Conservation (phyloP, 805 yeast species). For the Jamesozyma piceae region DNA sequence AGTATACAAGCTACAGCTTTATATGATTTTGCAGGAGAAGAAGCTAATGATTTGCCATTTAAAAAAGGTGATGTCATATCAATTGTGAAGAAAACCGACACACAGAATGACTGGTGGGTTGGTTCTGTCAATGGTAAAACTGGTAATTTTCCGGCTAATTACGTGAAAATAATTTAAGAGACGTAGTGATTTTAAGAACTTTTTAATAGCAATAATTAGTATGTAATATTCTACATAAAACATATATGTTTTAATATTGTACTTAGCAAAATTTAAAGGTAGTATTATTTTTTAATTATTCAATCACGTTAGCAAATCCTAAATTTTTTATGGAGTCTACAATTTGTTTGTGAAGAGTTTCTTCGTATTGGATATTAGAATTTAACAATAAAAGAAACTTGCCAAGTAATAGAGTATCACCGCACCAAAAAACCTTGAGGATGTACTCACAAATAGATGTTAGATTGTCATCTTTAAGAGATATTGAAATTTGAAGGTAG, state of each 20-base stretch:
- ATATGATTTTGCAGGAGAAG: slow-evolving; percentile 83
- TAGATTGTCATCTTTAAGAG: slow-evolving; percentile 29
- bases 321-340: slow-evolving; percentile 20
- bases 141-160: slow-evolving; percentile 96
- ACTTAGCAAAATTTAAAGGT: background rate
- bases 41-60: slow-evolving; percentile 86
- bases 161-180: slow-evolving; percentile 38
- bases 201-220: background rate
- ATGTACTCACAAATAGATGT: slow-evolving; percentile 30
- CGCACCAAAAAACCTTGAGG: slow-evolving; percentile 30
- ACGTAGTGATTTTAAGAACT: background rate
- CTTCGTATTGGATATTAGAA: slow-evolving; percentile 18
- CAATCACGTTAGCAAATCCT: slow-evolving; percentile 13
- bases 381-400: slow-evolving; percentile 16
- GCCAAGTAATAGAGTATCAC: slow-evolving; percentile 20
- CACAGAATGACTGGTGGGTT: slow-evolving; percentile 98
- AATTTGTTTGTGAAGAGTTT: slow-evolving; percentile 21
- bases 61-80: slow-evolving; percentile 90
- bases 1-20: slow-evolving; percentile 60
- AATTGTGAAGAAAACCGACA: slow-evolving; percentile 73
- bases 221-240: background rate
- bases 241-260: no score
- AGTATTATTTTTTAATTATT: background rate
- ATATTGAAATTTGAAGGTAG: slow-evolving; percentile 27
- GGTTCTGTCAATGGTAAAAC: slow-evolving; percentile 75